Evolutionary conservation across 2,329 filamentous ascomycete species (phyloP).

Genomic region (Lojkania enalia): DNA sequence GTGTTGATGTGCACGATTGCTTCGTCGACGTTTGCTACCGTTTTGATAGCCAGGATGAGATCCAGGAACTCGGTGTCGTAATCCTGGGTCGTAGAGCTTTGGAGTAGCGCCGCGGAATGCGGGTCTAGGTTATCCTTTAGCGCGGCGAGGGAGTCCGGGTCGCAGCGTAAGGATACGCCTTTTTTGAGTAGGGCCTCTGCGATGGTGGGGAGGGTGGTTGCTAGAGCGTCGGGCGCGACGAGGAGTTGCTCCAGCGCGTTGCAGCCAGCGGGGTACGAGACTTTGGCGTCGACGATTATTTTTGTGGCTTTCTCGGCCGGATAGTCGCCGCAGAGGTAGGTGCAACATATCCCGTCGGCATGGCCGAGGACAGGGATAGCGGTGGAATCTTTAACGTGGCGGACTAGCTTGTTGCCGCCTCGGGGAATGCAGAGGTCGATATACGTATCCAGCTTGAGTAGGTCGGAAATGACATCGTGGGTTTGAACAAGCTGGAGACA

Average conservation of each 20-base stretch:
- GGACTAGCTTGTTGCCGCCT: constrained; percentile 86
- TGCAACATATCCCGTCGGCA: constrained; percentile 87
- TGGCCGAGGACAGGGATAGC: constrained; percentile 96
- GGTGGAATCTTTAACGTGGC: constrained; percentile 86
- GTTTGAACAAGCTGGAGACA: constrained; percentile 94
- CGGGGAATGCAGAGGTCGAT: constrained; percentile 96
- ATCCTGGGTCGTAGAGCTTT: constrained; percentile 70
- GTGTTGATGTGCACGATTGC: constrained; percentile 89
- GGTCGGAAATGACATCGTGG: constrained; percentile 82
- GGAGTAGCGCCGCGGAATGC: constrained; percentile 54
- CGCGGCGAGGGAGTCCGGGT: constrained; percentile 66
- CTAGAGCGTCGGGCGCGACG: constrained; percentile 72
- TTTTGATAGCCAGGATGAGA: constrained; percentile 81
- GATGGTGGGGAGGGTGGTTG: constrained; percentile 68
- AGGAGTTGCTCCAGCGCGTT: constrained; percentile 93
- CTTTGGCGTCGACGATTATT: constrained; percentile 89
- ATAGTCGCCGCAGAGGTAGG: constrained; percentile 81
- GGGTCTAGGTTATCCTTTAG: constrained; percentile 55
- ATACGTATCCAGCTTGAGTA: constrained; percentile 81
- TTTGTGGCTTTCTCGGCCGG: constrained; percentile 71
- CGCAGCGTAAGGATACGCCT: constrained; percentile 83
- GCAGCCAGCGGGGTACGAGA: constrained; percentile 91
- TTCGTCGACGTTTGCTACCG: constrained; percentile 64
- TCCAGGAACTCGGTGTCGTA: constrained; percentile 89
- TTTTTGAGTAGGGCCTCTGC: constrained; percentile 74